Percentiles rank a stretch among this genome's conserved stretches.
phyloP scores from a whole-genome alignment of 2,329 filamentous ascomycete species.

The Zasmidium cellare region DNA sequence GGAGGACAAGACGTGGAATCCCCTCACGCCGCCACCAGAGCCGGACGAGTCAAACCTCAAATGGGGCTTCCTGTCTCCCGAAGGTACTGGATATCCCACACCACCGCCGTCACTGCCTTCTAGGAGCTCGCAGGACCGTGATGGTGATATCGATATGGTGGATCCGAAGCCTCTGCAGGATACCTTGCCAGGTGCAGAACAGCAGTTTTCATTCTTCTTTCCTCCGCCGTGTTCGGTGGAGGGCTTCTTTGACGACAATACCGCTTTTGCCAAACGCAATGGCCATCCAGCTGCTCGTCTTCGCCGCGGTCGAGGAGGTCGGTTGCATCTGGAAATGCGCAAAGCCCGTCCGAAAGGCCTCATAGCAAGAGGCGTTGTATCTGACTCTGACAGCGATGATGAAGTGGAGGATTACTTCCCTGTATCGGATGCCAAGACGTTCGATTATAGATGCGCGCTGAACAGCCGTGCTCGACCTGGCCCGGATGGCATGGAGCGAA shows the following conservation, averaged over 20 bases:
- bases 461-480: constrained; percentile 45
- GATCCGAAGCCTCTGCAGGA: constrained; percentile 22
- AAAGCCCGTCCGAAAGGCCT: constrained; percentile 27
- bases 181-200: constrained; percentile 22
- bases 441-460: constrained; percentile 66
- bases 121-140: constrained; percentile 38
- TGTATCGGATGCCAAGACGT: constrained; percentile 50
- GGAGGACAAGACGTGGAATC: constrained; percentile 82
- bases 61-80: constrained; percentile 31
- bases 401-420: constrained; percentile 52
- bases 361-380: constrained; percentile 45
- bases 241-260: constrained; percentile 11
- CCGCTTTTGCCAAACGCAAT: constrained; percentile 20
- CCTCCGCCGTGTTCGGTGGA: constrained; percentile 13
- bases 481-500: constrained; percentile 20
- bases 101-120: constrained; percentile 49
- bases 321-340: constrained; percentile 76
- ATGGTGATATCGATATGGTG: constrained; percentile 38
- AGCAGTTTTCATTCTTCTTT: constrained; percentile 25
- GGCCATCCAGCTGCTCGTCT: constrained; percentile 69
- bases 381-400: constrained; percentile 81
- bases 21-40: constrained; percentile 76
- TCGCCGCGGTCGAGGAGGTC: constrained; percentile 79
- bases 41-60: constrained; percentile 31
- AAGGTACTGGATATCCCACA: constrained; percentile 41